Evolutionary conservation across 805 yeast species (phyloP).

Genomic region (Metschnikowia rubicola): DNA sequence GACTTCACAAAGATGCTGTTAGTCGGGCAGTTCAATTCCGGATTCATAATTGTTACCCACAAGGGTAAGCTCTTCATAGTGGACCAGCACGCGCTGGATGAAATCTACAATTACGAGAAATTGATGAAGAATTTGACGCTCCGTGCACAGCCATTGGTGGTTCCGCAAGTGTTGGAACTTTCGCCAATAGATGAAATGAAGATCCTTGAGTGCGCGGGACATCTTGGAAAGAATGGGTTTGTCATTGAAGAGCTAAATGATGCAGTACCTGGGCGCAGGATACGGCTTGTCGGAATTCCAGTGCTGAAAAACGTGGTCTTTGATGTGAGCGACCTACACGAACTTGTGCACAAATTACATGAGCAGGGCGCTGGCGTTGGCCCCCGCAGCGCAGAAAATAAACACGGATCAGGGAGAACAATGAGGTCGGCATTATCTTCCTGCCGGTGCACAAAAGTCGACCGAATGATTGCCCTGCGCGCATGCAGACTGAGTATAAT

Average conservation of each 20-base stretch:
- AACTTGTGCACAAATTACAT: conserved; percentile 64
- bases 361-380: conserved; percentile 32
- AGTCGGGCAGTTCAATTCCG: conserved; percentile 93
- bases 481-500: conserved; percentile 93
- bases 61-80: conserved; percentile 69
- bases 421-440: neutral
- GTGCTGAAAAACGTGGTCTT: conserved; percentile 67
- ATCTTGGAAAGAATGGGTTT: conserved; percentile 78
- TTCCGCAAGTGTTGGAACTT: conserved; percentile 56
- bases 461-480: conserved; percentile 87
- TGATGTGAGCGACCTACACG: conserved; percentile 67
- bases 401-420: neutral
- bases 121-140: conserved; percentile 55
- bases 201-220: conserved; percentile 54
- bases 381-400: neutral
- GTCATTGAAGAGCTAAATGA: conserved; percentile 44
- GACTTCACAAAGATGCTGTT: conserved; percentile 76
- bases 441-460: conserved; percentile 65
- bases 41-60: conserved; percentile 76
- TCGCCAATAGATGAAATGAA: conserved; percentile 75
- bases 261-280: conserved; percentile 51
- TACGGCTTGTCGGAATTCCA: conserved; percentile 64
- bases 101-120: conserved; percentile 83
- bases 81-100: conserved; percentile 98
- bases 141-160: conserved; percentile 59